Evolutionary conservation across 2,329 filamentous ascomycete genomes (phyloP).

Genomic region (Pestalotiopsis sp.): DNA sequence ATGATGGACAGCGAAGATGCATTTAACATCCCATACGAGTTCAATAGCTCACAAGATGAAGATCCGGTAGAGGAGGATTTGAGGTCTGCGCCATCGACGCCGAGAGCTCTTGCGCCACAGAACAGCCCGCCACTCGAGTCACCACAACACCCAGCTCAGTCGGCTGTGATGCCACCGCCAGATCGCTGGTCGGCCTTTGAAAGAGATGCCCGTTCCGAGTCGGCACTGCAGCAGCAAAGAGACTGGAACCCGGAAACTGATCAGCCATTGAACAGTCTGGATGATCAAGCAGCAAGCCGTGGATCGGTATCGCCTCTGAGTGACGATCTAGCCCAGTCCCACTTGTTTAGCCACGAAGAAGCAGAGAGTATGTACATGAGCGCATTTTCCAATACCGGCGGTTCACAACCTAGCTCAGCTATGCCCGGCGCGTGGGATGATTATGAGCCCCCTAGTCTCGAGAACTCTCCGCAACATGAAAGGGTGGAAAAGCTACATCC

Average conservation of each 20-base stretch:
- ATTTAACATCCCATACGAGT: conserved; percentile 59
- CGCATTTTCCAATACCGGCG: conserved; percentile 57
- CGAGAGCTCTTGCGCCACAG: conserved; percentile 44
- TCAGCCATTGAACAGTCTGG: neutral
- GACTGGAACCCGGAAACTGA: conserved; percentile 21
- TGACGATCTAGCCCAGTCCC: conserved; percentile 63
- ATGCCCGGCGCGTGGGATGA: conserved; percentile 61
- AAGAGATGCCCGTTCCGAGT: conserved; percentile 40
- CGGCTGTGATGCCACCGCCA: conserved; percentile 31
- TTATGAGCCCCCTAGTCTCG: conserved; percentile 33
- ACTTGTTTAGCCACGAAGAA: conserved; percentile 77
- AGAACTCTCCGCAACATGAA: conserved; percentile 21
- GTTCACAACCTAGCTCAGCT: conserved; percentile 29
- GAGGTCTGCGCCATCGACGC: conserved; percentile 49
- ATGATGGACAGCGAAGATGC: conserved; percentile 58
- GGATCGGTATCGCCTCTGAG: conserved; percentile 26
- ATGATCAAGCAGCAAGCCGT: conserved; percentile 28
- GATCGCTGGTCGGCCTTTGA: conserved; percentile 35
- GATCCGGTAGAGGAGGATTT: conserved; percentile 37
- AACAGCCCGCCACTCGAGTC: conserved; percentile 41
- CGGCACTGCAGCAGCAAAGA: conserved; percentile 30
- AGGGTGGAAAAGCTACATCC: conserved; percentile 11
- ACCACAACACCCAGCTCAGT: conserved; percentile 31
- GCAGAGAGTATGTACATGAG: conserved; percentile 89
- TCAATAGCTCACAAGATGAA: conserved; percentile 37